Conservation (phyloP, 495 filamentous ascomycete genomes). For the Talaromyces proteolyticus region DNA sequence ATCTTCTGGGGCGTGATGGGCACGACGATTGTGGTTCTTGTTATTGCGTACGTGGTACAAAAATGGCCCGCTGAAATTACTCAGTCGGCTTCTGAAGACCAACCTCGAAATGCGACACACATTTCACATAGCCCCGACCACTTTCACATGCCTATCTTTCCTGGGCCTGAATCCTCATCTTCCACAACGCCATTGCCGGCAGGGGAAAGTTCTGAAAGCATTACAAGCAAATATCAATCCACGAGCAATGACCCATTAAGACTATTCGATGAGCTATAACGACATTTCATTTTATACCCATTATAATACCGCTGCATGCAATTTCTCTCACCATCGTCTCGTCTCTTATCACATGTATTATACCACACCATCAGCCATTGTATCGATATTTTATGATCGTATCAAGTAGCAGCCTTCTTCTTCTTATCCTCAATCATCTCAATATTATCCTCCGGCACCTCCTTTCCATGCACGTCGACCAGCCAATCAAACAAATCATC, state of each 20-base stretch:
- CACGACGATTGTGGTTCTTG: slow-evolving; percentile 25
- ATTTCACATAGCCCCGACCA: no score
- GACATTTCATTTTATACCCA: slow-evolving; percentile 23
- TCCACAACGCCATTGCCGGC: not conserved
- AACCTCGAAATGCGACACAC: no score
- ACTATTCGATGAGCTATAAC: slow-evolving; percentile 16
- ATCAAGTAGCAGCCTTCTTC: slow-evolving; percentile 52
- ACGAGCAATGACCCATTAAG: slow-evolving; percentile 21
- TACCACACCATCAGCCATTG: not conserved
- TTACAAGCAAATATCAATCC: not conserved
- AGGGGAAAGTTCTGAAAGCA: not conserved
- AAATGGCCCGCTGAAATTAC: not conserved
- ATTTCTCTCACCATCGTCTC: slow-evolving; percentile 6
- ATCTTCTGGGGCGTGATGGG: slow-evolving; percentile 53
- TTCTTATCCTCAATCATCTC: slow-evolving; percentile 93
- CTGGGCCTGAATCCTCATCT: not conserved
- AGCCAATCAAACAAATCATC: slow-evolving; percentile 92
- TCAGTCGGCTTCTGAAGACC: no score
- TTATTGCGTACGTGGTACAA: slow-evolving; percentile 38
- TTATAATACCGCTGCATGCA: not conserved
- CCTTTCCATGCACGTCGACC: slow-evolving; percentile 70
- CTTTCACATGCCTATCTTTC: no score
- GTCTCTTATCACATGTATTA: slow-evolving; percentile 7
- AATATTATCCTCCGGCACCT: slow-evolving; percentile 88
- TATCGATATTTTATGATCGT: no score